Base-by-base conservation (phyloP, 2,329 filamentous ascomycete species). In the Thyridium curvatum region DNA sequence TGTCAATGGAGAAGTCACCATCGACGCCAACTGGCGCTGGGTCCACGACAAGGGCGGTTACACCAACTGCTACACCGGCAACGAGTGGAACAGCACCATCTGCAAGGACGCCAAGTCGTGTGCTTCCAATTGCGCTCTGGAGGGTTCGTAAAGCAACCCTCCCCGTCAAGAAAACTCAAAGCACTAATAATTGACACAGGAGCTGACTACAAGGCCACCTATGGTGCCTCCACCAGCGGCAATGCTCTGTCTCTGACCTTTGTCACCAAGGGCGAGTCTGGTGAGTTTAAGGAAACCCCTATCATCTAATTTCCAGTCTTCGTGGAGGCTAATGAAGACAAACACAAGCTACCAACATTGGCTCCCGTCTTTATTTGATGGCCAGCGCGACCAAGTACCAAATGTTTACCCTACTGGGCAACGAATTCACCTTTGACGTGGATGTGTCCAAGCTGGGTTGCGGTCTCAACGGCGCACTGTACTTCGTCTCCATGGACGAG, bases 341-440 rank as follows among this genome's bases (percentile, higher is more conserved):
- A 26, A 26, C 6, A 6, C 13, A 21, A 52, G 49, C 63, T 39
- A 64, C 52, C 43, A 64, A 64, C 47, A 54, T 65, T 33, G 61
- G 61, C 28, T 59, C 52, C 30, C 54, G 55, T 34, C 42, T 55
- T 35, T 59, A 59, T 44, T 44, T 59, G 35, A 57, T 59, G 55
- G 49, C 46, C 30, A 50, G 53, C 34, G 35, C 43, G 16, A 47
- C 37, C 46, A 55, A 58, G 48, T 59, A 59, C 48, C 52, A 58
- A 43, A 71, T 72, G 51, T 75, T 82, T 59, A 69, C 74, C 41
- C 62, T 82, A 35, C 64, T 73, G 35, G 74, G 73, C 58, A 66
- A 75, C 50, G 79, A 84, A 55, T 75, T 84, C 56, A 74, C 74
- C 17, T 81, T 84, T 44, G 77, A 81, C 40, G 77, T 82, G 16